phyloP scores from a whole-genome alignment of 1,139 yeast species.

The Saccharomycopsis phalli region DNA sequence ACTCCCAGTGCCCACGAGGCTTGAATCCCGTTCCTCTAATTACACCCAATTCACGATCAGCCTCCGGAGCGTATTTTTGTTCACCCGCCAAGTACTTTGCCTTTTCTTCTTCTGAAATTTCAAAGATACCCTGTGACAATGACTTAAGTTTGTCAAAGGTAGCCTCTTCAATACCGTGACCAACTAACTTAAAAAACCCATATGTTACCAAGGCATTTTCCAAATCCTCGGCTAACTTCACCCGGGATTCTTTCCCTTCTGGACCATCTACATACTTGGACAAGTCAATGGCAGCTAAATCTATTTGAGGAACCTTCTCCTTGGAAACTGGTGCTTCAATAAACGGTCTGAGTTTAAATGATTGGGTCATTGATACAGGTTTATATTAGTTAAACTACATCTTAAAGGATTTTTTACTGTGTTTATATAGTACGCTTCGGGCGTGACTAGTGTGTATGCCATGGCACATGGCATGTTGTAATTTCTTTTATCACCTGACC shows the following conservation, averaged over 20 bases:
- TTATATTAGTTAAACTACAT: not conserved
- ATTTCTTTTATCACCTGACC: not conserved
- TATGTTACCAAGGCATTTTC: conserved; percentile 34
- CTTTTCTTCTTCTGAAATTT: conserved; percentile 36
- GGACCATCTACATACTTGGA: conserved; percentile 32
- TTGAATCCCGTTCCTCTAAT: conserved; percentile 41
- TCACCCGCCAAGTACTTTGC: conserved; percentile 33
- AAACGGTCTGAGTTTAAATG: conserved; percentile 27
- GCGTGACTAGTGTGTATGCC: not conserved
- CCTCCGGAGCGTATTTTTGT: conserved; percentile 27
- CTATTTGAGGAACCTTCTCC: conserved; percentile 24
- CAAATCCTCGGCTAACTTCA: conserved; percentile 29
- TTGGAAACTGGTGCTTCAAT: conserved; percentile 26
- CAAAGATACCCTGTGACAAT: conserved; percentile 33
- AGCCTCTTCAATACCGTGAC: conserved; percentile 31
- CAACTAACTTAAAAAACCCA: conserved; percentile 38
- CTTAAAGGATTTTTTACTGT: not conserved
- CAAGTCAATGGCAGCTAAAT: conserved; percentile 33
- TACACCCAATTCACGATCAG: conserved; percentile 32
- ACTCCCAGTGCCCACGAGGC: conserved; percentile 38
- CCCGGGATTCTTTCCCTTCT: conserved; percentile 26
- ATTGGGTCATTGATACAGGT: not conserved
- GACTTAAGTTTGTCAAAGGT: conserved; percentile 31
- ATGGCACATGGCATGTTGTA: conserved; percentile 11
- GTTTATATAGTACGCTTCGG: not conserved